These are phyloP conservation scores for Laguncularia racemosa DNA, from an alignment of 345 rosid genomes.

Conservation along the genomic window DNA sequence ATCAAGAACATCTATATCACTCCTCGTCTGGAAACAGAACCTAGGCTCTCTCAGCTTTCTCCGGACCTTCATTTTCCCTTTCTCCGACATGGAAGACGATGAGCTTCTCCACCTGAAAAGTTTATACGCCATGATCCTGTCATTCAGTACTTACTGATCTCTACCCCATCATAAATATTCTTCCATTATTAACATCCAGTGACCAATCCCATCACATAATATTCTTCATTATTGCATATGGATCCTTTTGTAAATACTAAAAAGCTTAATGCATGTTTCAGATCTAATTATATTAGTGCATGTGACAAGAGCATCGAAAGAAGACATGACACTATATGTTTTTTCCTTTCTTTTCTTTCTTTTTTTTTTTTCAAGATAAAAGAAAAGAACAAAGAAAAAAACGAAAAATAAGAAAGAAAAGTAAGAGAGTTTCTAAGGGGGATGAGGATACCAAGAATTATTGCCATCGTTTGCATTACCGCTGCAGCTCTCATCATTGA, in stretches of 20 bases:
- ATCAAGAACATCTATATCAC: constrained; percentile 92
- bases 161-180: too few relatives aligned
- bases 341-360: too few relatives aligned
- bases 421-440: constrained; percentile 1
- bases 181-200: too few relatives aligned
- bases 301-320: too few relatives aligned
- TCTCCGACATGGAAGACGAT: constrained; percentile 45
- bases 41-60: constrained; percentile 97
- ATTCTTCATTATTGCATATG: background rate
- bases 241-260: too few relatives aligned
- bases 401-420: background rate
- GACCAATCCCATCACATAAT: background rate
- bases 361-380: too few relatives aligned
- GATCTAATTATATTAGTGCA: too few relatives aligned
- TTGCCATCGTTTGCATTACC: constrained; percentile 32
- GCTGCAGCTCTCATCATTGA: constrained; percentile 30
- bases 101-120: constrained; percentile 75
- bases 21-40: constrained; percentile 96
- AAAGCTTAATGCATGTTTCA: too few relatives aligned
- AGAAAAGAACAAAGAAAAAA: too few relatives aligned
- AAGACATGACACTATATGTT: background rate
- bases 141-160: too few relatives aligned
- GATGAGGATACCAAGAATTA: constrained; percentile 35
- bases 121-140: too few relatives aligned
- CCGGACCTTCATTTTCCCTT: constrained; percentile 66